These are phyloP conservation scores for Annulohypoxylon maeteangense DNA, from an alignment of 495 filamentous ascomycete species.

Conservation along the genomic window DNA sequence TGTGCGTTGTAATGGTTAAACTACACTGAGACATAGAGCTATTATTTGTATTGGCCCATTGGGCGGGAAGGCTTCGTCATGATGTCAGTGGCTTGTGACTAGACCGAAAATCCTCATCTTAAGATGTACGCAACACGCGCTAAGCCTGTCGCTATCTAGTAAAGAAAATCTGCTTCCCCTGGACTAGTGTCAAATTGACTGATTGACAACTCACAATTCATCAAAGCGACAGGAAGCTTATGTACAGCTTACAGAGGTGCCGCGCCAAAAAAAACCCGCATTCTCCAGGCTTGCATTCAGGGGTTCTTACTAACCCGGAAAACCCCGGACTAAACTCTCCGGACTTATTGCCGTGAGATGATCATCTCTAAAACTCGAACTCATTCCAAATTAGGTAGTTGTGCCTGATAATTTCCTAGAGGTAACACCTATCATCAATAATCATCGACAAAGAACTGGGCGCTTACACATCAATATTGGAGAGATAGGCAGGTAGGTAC, in stretches of 20 bases:
- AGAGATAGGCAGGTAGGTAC: neutral
- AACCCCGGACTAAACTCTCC: slow-evolving; percentile 15
- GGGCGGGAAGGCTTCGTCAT: slow-evolving; percentile 4
- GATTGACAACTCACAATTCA: slow-evolving; percentile 21
- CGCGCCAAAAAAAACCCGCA: slow-evolving; percentile 4
- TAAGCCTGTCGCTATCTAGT: slow-evolving; percentile 13
- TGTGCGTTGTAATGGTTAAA: neutral
- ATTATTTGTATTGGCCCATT: slow-evolving; percentile 25
- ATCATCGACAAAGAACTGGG: slow-evolving; percentile 10
- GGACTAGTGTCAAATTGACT: slow-evolving; percentile 27
- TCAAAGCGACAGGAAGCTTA: slow-evolving; percentile 2
- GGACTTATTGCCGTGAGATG: slow-evolving; percentile 13
- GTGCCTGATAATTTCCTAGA: slow-evolving; percentile 30
- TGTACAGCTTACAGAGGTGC: neutral
- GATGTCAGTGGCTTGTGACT: slow-evolving; percentile 39
- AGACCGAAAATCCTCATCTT: slow-evolving; percentile 35
- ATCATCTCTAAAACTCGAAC: neutral
- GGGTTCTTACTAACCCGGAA: slow-evolving; percentile 3
- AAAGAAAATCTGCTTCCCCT: slow-evolving; percentile 24
- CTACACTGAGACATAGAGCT: neutral
- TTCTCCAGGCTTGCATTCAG: too few relatives aligned
- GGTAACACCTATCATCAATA: neutral
- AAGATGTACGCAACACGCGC: slow-evolving; percentile 20
- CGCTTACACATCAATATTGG: slow-evolving; percentile 15
- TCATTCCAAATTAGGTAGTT: slow-evolving; percentile 19